phyloP scores from a whole-genome alignment of 1,284 basidiomycete species.

The Pseudozyma sp. region DNA sequence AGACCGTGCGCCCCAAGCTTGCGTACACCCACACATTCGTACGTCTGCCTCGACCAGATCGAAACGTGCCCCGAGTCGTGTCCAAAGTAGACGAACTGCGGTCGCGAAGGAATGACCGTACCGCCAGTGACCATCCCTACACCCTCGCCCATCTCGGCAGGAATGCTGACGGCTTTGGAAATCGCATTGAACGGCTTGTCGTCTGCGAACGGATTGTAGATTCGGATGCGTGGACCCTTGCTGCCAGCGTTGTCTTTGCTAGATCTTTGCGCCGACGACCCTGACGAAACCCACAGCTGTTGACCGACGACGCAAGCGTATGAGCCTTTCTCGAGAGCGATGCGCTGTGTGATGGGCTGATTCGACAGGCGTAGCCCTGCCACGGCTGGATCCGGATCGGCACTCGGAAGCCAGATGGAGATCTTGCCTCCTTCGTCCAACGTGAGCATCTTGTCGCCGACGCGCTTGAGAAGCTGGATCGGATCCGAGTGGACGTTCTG shows the following conservation, averaged over 20 bases:
- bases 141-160: constrained; percentile 73
- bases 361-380: constrained; percentile 45
- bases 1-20: constrained; percentile 51
- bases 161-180: constrained; percentile 51
- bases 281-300: constrained; percentile 62
- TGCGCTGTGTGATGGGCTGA: constrained; percentile 62
- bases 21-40: constrained; percentile 50
- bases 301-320: constrained; percentile 52
- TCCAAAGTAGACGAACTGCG: constrained; percentile 81
- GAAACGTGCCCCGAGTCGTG: constrained; percentile 84
- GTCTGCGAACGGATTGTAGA: constrained; percentile 65
- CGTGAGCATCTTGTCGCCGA: constrained; percentile 59
- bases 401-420: constrained; percentile 55
- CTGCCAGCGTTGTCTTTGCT: constrained; percentile 29
- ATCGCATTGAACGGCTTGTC: constrained; percentile 64
- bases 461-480: constrained; percentile 52
- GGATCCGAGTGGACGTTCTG: constrained; percentile 56
- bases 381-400: constrained; percentile 29
- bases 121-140: constrained; percentile 85
- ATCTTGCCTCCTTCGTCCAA: constrained; percentile 67
- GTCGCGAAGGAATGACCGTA: constrained; percentile 78
- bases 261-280: constrained; percentile 22
- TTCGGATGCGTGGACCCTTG: constrained; percentile 51
- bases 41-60: constrained; percentile 53
- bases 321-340: constrained; percentile 59